Percentiles rank a stretch among this genome's conserved stretches.
phyloP scores from a whole-genome alignment of 345 rosid genomes.

The Gossypium arboreum region DNA sequence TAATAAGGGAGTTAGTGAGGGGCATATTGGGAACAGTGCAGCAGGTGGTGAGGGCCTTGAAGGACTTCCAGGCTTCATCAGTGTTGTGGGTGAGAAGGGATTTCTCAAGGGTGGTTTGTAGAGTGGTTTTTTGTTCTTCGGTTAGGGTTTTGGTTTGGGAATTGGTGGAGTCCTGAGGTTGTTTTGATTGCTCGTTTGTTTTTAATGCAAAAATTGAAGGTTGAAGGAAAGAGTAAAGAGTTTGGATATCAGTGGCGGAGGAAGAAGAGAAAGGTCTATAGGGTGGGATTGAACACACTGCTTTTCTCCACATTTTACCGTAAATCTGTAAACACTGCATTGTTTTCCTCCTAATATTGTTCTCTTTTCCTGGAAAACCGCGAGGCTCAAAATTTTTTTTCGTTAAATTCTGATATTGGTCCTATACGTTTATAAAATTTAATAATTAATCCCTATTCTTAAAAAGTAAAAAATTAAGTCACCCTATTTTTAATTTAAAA shows the following conservation, averaged over 20 bases:
- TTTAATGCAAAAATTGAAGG: conserved; percentile 60
- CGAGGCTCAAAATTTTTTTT: no score
- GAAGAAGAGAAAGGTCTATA: conserved; percentile 33
- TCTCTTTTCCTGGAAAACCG: no score
- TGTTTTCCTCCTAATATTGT: not conserved
- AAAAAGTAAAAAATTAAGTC: no score
- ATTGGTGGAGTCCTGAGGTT: not conserved
- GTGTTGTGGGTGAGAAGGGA: conserved; percentile 50
- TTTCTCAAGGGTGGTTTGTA: conserved; percentile 8
- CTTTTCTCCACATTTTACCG: conserved; percentile 41
- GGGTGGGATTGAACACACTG: conserved; percentile 18
- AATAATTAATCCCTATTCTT: no score
- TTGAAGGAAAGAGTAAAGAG: conserved; percentile 76
- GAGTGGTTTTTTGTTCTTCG: conserved; percentile 4
- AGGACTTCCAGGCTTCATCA: conserved; percentile 80
- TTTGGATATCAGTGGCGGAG: conserved; percentile 33
- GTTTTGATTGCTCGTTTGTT: conserved; percentile 21
- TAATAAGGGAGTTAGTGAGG: conserved; percentile 66
- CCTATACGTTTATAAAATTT: no score
- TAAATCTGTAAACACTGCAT: not conserved
- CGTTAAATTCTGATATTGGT: no score
- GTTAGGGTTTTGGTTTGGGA: conserved; percentile 3
- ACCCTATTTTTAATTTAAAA: no score
- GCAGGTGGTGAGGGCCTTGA: conserved; percentile 54
- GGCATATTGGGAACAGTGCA: conserved; percentile 53